A percentile compares a stretch with the other conserved stretches of the same genome.
Evolutionary conservation across 257 asterid genomes (phyloP).

Genomic region (Asclepias syriaca): DNA sequence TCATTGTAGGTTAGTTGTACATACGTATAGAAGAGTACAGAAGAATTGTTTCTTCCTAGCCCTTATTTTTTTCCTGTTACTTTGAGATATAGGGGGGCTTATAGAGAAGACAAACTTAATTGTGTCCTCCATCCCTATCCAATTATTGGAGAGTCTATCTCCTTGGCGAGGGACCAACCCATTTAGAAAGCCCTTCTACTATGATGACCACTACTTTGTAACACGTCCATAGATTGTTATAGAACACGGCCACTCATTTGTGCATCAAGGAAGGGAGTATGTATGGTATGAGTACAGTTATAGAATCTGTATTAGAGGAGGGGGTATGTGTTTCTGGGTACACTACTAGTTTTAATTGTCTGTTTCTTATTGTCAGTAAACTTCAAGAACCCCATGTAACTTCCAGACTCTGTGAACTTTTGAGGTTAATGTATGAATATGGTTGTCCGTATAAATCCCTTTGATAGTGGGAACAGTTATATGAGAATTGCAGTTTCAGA

Average conservation of each 20-base stretch:
- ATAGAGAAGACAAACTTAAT: conserved; percentile 5
- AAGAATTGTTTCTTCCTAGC: conserved; percentile 1
- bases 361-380: not conserved
- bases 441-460: not conserved
- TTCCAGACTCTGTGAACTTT: not conserved
- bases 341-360: not conserved
- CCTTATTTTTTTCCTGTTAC: not conserved
- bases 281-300: not conserved
- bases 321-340: not conserved
- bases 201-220: not conserved
- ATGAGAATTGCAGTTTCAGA: not conserved
- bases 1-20: conserved; percentile 33
- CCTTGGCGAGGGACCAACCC: not conserved
- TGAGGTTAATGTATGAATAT: not conserved
- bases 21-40: conserved; percentile 26
- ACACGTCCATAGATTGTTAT: not conserved
- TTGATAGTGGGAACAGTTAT: not conserved
- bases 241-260: not conserved
- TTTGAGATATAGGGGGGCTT: conserved; percentile 2
- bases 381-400: not conserved
- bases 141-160: not conserved
- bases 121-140: not conserved
- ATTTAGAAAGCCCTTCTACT: conserved; percentile 7
- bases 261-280: too few species aligned
- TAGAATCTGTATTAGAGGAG: not conserved